Evolutionary conservation across 805 yeast genomes (phyloP).

Genomic region (Sugiyamaella marilandica): DNA sequence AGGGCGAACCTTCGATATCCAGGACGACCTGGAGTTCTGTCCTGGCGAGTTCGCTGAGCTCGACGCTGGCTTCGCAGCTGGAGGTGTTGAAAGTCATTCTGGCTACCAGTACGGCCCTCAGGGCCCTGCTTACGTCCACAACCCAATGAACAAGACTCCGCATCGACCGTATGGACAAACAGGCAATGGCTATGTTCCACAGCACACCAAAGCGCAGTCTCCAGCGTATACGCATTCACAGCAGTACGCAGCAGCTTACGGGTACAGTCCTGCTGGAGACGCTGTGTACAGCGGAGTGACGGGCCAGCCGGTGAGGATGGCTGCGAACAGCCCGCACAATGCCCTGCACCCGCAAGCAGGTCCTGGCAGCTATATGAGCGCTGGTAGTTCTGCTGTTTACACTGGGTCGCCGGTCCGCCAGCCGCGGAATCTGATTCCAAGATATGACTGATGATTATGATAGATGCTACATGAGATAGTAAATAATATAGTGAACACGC

Average conservation of each 20-base stretch:
- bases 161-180: too few relatives aligned
- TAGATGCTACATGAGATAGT: not conserved
- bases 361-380: not conserved
- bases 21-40: constrained; percentile 64
- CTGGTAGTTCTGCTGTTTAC: not conserved
- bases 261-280: too few relatives aligned
- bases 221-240: too few relatives aligned
- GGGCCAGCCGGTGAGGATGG: too few relatives aligned
- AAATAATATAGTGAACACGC: not conserved
- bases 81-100: not conserved
- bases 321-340: too few relatives aligned
- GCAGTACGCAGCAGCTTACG: too few relatives aligned
- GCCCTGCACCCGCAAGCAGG: too few relatives aligned
- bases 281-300: too few relatives aligned
- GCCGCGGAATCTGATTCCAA: not conserved
- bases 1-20: constrained; percentile 58
- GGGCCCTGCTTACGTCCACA: not conserved
- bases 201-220: too few relatives aligned
- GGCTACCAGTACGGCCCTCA: not conserved
- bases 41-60: constrained; percentile 31
- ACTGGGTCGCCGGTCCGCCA: not conserved
- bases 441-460: not conserved
- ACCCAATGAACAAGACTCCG: not conserved
- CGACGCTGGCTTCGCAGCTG: not conserved
- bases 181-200: too few relatives aligned